phyloP scores from a whole-genome alignment of 768 basidiomycete species.

The Boletus sp. region DNA sequence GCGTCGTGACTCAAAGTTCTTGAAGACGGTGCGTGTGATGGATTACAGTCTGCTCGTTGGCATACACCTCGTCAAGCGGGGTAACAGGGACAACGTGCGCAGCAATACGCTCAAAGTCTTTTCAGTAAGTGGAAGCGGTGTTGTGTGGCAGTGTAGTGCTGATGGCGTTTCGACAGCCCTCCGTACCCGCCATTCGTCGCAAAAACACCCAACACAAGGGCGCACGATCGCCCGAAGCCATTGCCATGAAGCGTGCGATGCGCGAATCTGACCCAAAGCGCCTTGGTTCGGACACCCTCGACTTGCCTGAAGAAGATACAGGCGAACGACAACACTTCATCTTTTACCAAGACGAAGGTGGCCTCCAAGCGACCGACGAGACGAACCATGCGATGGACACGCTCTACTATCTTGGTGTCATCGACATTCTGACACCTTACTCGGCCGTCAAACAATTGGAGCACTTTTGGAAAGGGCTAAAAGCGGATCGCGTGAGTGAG shows the following conservation, averaged over 20 bases:
- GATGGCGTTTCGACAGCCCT: conserved; percentile 48
- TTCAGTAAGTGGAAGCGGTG: conserved; percentile 54
- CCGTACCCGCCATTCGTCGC: conserved; percentile 61
- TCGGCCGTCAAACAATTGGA: conserved; percentile 74
- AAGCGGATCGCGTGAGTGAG: conserved; percentile 76
- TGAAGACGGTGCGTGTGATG: conserved; percentile 86
- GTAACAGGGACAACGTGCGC: conserved; percentile 89
- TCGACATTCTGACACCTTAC: conserved; percentile 96
- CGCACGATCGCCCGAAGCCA: conserved; percentile 64
- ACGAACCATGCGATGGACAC: conserved; percentile 67
- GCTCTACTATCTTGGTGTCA: conserved; percentile 93
- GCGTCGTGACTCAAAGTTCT: conserved; percentile 79
- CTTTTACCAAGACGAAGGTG: conserved; percentile 97
- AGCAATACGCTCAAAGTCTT: conserved; percentile 91
- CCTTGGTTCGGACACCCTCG: conserved; percentile 50
- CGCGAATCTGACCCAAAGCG: conserved; percentile 77
- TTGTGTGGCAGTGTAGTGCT: background rate
- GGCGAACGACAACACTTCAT: conserved; percentile 66
- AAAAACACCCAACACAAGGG: conserved; percentile 61
- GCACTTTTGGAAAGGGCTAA: conserved; percentile 89
- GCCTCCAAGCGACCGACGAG: conserved; percentile 87
- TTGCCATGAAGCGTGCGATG: conserved; percentile 84
- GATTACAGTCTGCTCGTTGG: conserved; percentile 95
- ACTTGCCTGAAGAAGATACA: conserved; percentile 63
- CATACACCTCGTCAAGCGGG: conserved; percentile 87